phyloP scores from a whole-genome alignment of 306 rosid species.

The Rosa lucieae region DNA sequence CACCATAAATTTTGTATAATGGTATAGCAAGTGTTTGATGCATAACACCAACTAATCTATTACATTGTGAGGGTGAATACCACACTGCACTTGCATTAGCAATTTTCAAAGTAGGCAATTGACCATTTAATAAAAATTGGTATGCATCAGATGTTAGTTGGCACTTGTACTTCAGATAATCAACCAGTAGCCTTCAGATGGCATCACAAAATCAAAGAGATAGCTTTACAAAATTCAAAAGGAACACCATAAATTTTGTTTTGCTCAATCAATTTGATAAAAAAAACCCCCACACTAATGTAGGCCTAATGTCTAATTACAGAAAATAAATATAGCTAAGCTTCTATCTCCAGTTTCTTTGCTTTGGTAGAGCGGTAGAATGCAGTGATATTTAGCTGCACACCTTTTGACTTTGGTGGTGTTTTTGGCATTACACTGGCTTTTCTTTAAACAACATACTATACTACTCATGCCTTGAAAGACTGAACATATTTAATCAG shows the following conservation, averaged over 20 bases:
- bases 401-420: conserved; percentile 39
- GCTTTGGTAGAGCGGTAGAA: conserved; percentile 64
- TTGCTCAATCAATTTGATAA: background rate
- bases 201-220: background rate
- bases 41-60: too few relatives aligned
- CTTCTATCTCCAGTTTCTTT: conserved; percentile 31
- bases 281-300: background rate
- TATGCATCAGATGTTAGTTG: background rate
- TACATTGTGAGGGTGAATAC: background rate
- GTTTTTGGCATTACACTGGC: conserved; percentile 36
- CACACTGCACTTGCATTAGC: background rate
- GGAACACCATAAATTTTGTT: background rate
- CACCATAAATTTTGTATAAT: too few relatives aligned
- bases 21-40: too few relatives aligned
- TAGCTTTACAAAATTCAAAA: background rate
- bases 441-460: conserved; percentile 28
- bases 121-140: background rate
- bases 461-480: too few relatives aligned
- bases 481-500: too few relatives aligned
- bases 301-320: background rate
- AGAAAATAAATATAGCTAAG: background rate
- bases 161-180: background rate
- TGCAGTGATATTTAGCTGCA: conserved; percentile 62
- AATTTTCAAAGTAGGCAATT: background rate
- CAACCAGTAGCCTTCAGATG: too few relatives aligned